Conservation (phyloP, 345 rosid species). For the Populus euphratica region DNA sequence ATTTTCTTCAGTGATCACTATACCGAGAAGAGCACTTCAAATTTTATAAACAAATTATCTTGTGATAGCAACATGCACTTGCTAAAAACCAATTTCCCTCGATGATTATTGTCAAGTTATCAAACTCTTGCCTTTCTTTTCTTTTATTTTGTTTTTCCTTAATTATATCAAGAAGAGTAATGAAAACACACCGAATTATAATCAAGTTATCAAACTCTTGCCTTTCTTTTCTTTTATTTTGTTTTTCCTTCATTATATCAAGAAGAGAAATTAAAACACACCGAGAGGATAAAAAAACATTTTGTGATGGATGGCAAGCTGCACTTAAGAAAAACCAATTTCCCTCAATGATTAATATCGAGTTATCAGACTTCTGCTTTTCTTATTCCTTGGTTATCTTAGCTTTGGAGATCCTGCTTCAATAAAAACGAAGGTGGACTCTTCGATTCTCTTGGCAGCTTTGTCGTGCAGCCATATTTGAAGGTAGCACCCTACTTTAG, state of each 20-base stretch:
- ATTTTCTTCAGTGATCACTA: no score
- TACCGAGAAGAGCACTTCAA: background rate
- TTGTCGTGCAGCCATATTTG: background rate
- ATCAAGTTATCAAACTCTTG: no score
- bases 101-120: no score
- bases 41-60: no score
- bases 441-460: background rate
- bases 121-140: no score
- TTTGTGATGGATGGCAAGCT: background rate
- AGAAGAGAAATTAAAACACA: background rate
- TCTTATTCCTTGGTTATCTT: background rate
- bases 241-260: no score
- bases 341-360: background rate
- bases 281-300: background rate
- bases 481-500: background rate
- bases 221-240: no score
- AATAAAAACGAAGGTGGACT: background rate
- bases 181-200: background rate
- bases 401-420: background rate
- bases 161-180: background rate
- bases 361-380: background rate
- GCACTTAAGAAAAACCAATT: background rate
- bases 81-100: no score
- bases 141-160: no score
- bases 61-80: no score